Percentiles rank a stretch among this genome's conserved stretches.
These are phyloP conservation scores for Clarireedia hainanense DNA, from an alignment of 2,329 filamentous ascomycete genomes.

Conservation along the genomic window DNA sequence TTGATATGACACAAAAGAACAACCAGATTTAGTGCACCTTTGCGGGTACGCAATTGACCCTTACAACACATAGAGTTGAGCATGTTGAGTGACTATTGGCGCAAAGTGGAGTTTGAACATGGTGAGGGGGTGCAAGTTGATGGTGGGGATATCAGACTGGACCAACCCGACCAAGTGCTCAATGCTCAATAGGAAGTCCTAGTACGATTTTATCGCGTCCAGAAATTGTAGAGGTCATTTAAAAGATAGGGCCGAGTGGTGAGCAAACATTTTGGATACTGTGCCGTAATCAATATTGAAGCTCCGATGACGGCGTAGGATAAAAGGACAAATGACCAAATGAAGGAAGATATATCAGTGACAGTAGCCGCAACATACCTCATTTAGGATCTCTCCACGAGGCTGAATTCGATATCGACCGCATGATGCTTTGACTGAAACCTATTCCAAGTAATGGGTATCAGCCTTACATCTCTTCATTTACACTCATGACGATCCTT, in stretches of 20 bases:
- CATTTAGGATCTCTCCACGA: neutral
- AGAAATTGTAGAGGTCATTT: constrained; percentile 4
- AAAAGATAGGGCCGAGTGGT: neutral
- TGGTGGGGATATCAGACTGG: neutral
- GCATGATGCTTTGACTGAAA: neutral
- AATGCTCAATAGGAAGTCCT: neutral
- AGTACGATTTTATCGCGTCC: neutral
- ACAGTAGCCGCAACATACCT: neutral
- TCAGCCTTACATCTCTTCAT: neutral
- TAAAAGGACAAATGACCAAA: neutral
- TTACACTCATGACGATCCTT: neutral
- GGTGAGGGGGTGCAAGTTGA: neutral
- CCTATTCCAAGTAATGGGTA: neutral
- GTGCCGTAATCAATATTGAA: neutral
- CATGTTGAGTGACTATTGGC: neutral
- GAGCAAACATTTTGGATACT: neutral
- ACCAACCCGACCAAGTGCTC: neutral
- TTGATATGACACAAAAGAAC: neutral
- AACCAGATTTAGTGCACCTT: too few species aligned
- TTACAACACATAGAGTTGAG: neutral
- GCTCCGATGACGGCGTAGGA: neutral
- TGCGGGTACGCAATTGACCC: neutral
- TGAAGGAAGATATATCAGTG: neutral
- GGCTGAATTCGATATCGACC: constrained; percentile 2
- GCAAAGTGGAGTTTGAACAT: neutral